Base-by-base conservation (phyloP, 2,329 filamentous ascomycete species). In the Arthroderma sp. region DNA sequence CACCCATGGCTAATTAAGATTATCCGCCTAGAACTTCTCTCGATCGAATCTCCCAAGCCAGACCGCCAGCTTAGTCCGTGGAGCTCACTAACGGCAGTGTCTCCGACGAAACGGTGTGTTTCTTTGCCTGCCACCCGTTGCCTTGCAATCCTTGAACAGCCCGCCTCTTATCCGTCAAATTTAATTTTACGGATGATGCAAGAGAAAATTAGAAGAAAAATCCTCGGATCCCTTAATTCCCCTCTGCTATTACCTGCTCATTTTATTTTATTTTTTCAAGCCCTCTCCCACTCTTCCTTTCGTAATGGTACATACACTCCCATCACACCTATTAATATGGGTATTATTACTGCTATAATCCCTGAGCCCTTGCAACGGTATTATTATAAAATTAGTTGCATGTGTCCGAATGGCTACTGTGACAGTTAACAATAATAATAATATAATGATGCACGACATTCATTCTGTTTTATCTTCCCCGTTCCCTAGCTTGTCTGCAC, bases 401-500 rank as follows among this genome's bases (percentile, higher is more conserved):
- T 34, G 41, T 27, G 41, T 43, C 41, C 41, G 28, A 34, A 43
- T 36, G 41, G 27, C 33, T 37, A 29, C 47, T 36, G 40, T 45
- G 43, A 38, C 41, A 42, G 37, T 43, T 29, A 32, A 49, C 32
- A 44, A 49, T 49, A 49, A 49, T 49, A 49, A 49, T 46, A 49
- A 38, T 44, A 46, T 41, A 42, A 42, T 41, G 42, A 46, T 44
- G 40, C 47, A 46, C 47, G 44, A 33, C 36, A 44, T 15, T 39
- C 36, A 39, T 38, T 38, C 40, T 43, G 33, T 43, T 43, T 37
- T 10, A 37, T 34, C 15, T 43, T 7, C 15, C 15, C 15, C 15
- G 15, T 22, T 22, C 15, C 15, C 33, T 30, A 43, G 41, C 44
- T 46, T 46, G 47, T 42, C 44, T 44, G 36, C 44, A 38, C 11